Evolutionary conservation across 257 asterid species (phyloP).

Genomic region (Handroanthus guayacan): DNA sequence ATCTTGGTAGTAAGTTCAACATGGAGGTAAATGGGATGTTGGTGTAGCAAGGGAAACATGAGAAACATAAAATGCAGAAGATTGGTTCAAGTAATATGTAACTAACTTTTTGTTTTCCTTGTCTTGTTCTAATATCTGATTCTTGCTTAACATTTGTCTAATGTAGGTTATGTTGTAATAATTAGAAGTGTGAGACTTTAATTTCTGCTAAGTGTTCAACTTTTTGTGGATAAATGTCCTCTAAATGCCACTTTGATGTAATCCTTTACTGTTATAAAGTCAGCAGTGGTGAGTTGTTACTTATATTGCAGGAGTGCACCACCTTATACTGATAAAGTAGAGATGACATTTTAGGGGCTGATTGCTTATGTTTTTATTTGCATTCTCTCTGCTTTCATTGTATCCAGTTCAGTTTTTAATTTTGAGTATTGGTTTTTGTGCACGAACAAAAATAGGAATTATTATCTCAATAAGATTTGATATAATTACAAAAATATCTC

Average conservation of each 20-base stretch:
- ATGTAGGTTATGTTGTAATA: slow-evolving; percentile 18
- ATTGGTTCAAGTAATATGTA: not conserved
- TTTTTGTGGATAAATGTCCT: not conserved
- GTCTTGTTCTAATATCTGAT: slow-evolving; percentile 12
- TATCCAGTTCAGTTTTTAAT: too few relatives aligned
- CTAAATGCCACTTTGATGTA: not conserved
- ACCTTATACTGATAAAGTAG: too few relatives aligned
- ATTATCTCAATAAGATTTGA: too few relatives aligned
- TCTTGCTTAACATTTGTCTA: not conserved
- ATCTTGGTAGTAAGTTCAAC: slow-evolving; percentile 80
- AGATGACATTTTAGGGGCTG: too few relatives aligned
- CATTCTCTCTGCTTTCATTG: too few relatives aligned
- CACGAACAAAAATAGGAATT: too few relatives aligned
- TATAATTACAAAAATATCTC: too few relatives aligned
- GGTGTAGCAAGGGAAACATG: not conserved
- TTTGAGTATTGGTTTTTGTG: too few relatives aligned
- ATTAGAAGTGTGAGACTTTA: slow-evolving; percentile 1
- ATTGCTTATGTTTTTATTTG: too few relatives aligned
- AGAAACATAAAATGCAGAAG: not conserved
- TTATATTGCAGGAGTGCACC: too few relatives aligned
- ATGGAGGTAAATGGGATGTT: slow-evolving; percentile 58
- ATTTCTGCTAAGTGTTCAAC: not conserved
- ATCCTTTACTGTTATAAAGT: not conserved
- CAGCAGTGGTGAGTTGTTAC: too few relatives aligned
- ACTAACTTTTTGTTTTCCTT: not conserved